Percentiles rank a stretch among this genome's conserved stretches.
Conservation (phyloP, 2,329 filamentous ascomycete species). For the Ceratocystis papillata region DNA sequence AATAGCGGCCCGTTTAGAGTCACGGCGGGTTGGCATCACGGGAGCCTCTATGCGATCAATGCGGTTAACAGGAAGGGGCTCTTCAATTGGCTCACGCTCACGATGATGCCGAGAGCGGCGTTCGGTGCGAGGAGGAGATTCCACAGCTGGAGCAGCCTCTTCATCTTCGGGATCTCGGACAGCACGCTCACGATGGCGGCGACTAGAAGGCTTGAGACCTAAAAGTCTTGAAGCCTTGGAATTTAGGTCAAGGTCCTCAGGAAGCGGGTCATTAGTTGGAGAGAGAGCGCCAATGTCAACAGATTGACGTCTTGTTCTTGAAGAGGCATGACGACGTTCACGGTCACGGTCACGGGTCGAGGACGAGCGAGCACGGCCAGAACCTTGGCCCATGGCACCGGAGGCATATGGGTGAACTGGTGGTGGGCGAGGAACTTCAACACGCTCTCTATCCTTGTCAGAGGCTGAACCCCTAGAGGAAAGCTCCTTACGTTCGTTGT, state of each 20-base stretch:
- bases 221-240: slow-evolving; percentile 72
- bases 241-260: slow-evolving; percentile 13
- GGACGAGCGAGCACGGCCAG: slow-evolving; percentile 54
- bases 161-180: slow-evolving; percentile 24
- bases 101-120: slow-evolving; percentile 17
- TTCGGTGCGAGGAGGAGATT: slow-evolving; percentile 17
- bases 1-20: slow-evolving; percentile 29
- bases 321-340: slow-evolving; percentile 47
- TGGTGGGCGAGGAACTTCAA: slow-evolving; percentile 41
- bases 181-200: slow-evolving; percentile 23
- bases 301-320: slow-evolving; percentile 57
- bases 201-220: slow-evolving; percentile 40
- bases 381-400: neutral
- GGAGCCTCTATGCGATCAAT: slow-evolving; percentile 6
- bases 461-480: slow-evolving; percentile 25
- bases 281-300: slow-evolving; percentile 40
- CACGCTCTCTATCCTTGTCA: slow-evolving; percentile 35
- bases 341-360: slow-evolving; percentile 51
- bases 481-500: slow-evolving; percentile 32
- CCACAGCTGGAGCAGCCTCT: slow-evolving; percentile 16
- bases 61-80: slow-evolving; percentile 7
- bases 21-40: slow-evolving; percentile 13
- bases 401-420: slow-evolving; percentile 44
- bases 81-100: slow-evolving; percentile 15
- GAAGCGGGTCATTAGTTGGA: neutral